phyloP scores from a whole-genome alignment of 805 yeast genomes.

The Ogataea neopini region DNA sequence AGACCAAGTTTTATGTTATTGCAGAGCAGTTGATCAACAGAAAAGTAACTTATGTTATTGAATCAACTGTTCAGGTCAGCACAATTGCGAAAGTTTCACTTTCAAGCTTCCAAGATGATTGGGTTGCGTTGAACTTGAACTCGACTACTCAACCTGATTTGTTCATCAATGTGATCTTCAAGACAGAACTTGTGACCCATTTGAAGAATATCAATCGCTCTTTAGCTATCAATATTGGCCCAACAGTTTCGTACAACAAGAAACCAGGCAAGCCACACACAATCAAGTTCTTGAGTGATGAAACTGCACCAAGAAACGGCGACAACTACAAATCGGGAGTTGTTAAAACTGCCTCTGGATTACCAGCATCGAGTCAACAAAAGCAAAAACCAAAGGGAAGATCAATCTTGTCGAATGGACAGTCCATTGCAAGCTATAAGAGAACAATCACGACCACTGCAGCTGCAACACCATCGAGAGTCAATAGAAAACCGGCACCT shows the following conservation, averaged over 20 bases:
- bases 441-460: constrained; percentile 19
- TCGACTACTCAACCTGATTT: constrained; percentile 70
- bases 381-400: constrained; percentile 73
- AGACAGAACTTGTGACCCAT: constrained; percentile 84
- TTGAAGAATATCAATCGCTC: constrained; percentile 61
- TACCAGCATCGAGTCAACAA: constrained; percentile 70
- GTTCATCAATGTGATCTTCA: constrained; percentile 76
- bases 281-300: constrained; percentile 67
- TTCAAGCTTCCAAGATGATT: constrained; percentile 83
- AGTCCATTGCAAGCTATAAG: constrained; percentile 30
- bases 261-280: constrained; percentile 80
- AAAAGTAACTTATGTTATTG: constrained; percentile 56
- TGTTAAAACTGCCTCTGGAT: constrained; percentile 77
- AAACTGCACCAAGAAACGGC: constrained; percentile 60
- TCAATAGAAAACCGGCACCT: constrained; percentile 37
- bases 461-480: constrained; percentile 17
- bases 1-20: constrained; percentile 61
- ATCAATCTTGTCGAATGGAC: constrained; percentile 28
- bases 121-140: constrained; percentile 73
- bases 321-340: constrained; percentile 88
- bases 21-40: constrained; percentile 68
- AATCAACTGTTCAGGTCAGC: constrained; percentile 59
- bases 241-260: constrained; percentile 79
- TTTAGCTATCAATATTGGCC: constrained; percentile 64
- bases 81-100: constrained; percentile 63